phyloP scores from a whole-genome alignment of 116 monocot genomes.

The Papilionanthe hybrid region DNA sequence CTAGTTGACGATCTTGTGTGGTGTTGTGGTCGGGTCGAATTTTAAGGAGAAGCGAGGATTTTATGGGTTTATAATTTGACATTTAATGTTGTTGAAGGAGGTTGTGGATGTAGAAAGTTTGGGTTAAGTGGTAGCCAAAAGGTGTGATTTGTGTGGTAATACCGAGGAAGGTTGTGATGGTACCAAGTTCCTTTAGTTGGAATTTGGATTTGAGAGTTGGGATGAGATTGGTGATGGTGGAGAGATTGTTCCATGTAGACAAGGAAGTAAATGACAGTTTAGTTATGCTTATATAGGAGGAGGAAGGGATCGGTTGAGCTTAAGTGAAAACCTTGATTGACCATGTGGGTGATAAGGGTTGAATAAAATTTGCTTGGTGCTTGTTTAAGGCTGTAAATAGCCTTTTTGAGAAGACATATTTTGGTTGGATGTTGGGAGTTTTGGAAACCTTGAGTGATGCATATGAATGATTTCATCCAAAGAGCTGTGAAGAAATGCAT shows the following conservation, averaged over 20 bases:
- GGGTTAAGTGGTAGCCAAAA: too few relatives aligned
- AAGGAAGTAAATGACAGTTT: background rate
- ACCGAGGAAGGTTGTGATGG: too few relatives aligned
- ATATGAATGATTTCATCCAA: background rate
- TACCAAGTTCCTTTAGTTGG: background rate
- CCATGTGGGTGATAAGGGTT: background rate
- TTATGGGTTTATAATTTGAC: background rate
- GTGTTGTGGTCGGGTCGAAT: background rate
- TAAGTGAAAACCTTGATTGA: background rate
- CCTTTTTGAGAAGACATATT: background rate
- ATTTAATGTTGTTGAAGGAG: background rate
- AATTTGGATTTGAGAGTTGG: background rate
- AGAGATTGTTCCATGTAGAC: background rate
- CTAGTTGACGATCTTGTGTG: background rate
- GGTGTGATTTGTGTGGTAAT: too few relatives aligned
- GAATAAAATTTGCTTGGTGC: background rate
- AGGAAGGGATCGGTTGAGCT: background rate
- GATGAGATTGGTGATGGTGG: background rate
- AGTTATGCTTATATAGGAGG: background rate
- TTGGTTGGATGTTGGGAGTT: background rate
- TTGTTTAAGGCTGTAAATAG: background rate
- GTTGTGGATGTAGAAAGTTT: background rate
- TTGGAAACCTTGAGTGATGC: background rate
- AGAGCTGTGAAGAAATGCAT: background rate
- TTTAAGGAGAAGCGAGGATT: background rate